Percentiles rank a stretch among this genome's conserved stretches.
phyloP scores from a whole-genome alignment of 345 rosid species.

The Brassica incana region DNA sequence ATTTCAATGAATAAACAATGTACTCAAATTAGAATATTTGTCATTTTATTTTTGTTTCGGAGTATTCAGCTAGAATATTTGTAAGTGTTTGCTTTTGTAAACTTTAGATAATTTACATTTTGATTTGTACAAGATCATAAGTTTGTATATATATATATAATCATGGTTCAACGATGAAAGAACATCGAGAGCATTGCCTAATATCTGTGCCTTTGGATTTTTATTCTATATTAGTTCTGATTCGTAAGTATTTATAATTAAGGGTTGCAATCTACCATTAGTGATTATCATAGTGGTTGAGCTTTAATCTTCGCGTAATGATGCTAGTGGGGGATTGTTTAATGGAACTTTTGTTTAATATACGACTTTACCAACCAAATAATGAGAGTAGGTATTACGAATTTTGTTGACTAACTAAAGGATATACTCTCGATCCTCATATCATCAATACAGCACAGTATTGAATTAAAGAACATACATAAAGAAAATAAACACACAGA shows the following conservation, averaged over 20 bases:
- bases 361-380: conserved; percentile 19
- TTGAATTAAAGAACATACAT: neutral
- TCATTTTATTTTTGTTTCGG: neutral
- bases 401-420: conserved; percentile 26
- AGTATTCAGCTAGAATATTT: conserved; percentile 12
- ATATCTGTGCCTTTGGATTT: neutral
- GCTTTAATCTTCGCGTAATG: conserved; percentile 23
- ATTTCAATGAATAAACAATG: conserved; percentile 18
- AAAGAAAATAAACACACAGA: neutral
- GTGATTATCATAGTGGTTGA: conserved; percentile 11
- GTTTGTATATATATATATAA: neutral
- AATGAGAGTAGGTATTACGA: conserved; percentile 16
- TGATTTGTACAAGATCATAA: neutral
- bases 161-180: conserved; percentile 18
- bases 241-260: neutral
- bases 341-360: conserved; percentile 3
- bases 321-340: neutral
- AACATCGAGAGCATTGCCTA: neutral
- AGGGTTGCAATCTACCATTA: conserved; percentile 12
- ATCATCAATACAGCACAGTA: neutral
- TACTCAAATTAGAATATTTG: conserved; percentile 14
- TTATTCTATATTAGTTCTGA: neutral
- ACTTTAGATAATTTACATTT: conserved; percentile 4
- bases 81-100: conserved; percentile 2
- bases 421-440: conserved; percentile 3